Percentiles rank a stretch among this genome's conserved stretches.
Conservation (phyloP, 1,284 basidiomycete genomes). For the Ustilago sp. region DNA sequence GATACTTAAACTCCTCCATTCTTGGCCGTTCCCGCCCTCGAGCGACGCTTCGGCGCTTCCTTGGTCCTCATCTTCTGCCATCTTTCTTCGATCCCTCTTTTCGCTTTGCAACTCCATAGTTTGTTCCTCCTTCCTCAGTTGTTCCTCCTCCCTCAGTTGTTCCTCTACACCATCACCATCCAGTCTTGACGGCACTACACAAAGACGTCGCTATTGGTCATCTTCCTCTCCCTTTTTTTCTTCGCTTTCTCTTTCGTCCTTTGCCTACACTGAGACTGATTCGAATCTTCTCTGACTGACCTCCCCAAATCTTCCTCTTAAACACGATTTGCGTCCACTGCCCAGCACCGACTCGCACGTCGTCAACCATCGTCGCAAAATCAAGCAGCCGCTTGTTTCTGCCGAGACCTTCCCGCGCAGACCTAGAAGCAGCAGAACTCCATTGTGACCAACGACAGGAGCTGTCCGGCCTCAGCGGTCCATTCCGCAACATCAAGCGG, state of each 20-base stretch:
- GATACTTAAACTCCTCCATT: not conserved
- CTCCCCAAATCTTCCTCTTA: not conserved
- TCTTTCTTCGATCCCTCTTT: not conserved
- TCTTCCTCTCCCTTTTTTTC: not conserved
- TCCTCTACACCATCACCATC: not conserved
- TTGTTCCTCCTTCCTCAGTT: not conserved
- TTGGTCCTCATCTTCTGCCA: not conserved
- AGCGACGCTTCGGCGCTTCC: not conserved
- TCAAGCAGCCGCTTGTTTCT: not conserved
- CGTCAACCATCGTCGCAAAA: not conserved
- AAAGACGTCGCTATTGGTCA: not conserved
- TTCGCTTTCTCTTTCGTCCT: not conserved
- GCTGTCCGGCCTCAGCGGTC: not conserved
- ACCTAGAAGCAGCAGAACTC: not conserved
- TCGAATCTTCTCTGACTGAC: not conserved
- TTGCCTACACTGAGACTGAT: not conserved
- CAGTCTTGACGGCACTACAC: not conserved
- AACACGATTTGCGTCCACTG: not conserved
- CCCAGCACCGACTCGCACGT: not conserved
- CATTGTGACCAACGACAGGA: not conserved
- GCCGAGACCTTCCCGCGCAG: not conserved
- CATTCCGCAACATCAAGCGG: not conserved
- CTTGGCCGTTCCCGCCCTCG: not conserved
- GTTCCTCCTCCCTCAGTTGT: not conserved
- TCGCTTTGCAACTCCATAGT: not conserved